These are phyloP conservation scores for Fusarium citri DNA, from an alignment of 2,329 filamentous ascomycete species.

Conservation along the genomic window DNA sequence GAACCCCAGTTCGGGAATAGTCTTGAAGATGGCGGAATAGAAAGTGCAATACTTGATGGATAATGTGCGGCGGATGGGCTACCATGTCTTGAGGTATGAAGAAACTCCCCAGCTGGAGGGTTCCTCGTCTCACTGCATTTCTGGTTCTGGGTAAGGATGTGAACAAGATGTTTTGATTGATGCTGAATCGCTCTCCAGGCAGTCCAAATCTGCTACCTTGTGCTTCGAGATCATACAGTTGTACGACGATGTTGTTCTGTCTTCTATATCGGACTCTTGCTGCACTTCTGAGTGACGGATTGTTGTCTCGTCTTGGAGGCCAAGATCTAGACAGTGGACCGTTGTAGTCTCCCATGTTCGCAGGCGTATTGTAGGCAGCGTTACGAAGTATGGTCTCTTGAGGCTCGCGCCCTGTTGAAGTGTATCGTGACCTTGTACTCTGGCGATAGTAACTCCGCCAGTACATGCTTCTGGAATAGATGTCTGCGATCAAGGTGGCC, in stretches of 20 bases:
- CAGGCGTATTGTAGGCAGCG: not conserved
- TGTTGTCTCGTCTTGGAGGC: not conserved
- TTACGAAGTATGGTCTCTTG: not conserved
- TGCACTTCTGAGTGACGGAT: not conserved
- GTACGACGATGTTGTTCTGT: slow-evolving; percentile 21
- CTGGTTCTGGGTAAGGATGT: slow-evolving; percentile 28
- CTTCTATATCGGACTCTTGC: not conserved
- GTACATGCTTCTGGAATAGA: not conserved
- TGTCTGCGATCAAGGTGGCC: not conserved
- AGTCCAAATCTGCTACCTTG: slow-evolving; percentile 14
- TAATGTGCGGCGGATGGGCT: not conserved
- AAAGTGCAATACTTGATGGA: slow-evolving; percentile 32
- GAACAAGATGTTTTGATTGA: slow-evolving; percentile 22
- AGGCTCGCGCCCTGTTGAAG: not conserved
- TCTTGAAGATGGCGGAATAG: slow-evolving; percentile 36
- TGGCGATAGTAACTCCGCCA: not conserved
- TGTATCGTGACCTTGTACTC: not conserved
- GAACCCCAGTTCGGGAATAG: slow-evolving; percentile 11
- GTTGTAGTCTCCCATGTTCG: not conserved
- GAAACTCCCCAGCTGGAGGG: slow-evolving; percentile 26
- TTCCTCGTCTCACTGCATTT: slow-evolving; percentile 20
- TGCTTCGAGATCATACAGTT: slow-evolving; percentile 16
- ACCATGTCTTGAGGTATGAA: slow-evolving; percentile 14
- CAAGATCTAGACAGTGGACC: not conserved
- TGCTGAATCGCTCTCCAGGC: slow-evolving; percentile 15